Conservation (phyloP, 2,329 filamentous ascomycete genomes). For the Penicillium vulpinum region DNA sequence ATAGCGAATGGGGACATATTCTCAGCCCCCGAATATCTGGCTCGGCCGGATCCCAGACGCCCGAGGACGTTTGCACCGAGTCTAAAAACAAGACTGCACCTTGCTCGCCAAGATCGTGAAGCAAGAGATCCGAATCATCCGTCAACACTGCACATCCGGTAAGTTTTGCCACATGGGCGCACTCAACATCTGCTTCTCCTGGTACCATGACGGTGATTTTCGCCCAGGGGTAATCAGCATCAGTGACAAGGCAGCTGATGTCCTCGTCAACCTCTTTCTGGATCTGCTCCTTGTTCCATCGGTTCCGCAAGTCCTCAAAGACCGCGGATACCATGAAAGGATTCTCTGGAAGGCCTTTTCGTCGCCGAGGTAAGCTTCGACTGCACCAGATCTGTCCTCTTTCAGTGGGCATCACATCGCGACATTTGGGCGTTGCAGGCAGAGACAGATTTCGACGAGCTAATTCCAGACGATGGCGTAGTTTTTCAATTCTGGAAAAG, state of each 20-base stretch:
- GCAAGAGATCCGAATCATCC: constrained; percentile 81
- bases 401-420: constrained; percentile 16
- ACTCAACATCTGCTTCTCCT: constrained; percentile 82
- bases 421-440: constrained; percentile 5
- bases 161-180: constrained; percentile 63
- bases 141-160: constrained; percentile 66
- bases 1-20: constrained; percentile 41
- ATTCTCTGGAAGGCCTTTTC: constrained; percentile 51
- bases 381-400: constrained; percentile 30
- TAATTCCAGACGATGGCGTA: constrained; percentile 57
- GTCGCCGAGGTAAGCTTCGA: constrained; percentile 27
- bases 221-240: constrained; percentile 34
- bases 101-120: constrained; percentile 65
- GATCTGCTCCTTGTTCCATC: constrained; percentile 36
- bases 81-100: constrained; percentile 69
- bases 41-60: constrained; percentile 11
- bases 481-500: constrained; percentile 59
- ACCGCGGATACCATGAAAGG: constrained; percentile 76
- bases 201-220: constrained; percentile 62
- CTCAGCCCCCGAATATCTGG: constrained; percentile 32
- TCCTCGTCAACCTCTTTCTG: constrained; percentile 11
- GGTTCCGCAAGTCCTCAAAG: constrained; percentile 65
- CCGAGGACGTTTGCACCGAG: constrained; percentile 54
- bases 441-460: constrained; percentile 38
- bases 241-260: constrained; percentile 16